phyloP scores from a whole-genome alignment of 2,329 filamentous ascomycete genomes.

The Penicillium sp. region DNA sequence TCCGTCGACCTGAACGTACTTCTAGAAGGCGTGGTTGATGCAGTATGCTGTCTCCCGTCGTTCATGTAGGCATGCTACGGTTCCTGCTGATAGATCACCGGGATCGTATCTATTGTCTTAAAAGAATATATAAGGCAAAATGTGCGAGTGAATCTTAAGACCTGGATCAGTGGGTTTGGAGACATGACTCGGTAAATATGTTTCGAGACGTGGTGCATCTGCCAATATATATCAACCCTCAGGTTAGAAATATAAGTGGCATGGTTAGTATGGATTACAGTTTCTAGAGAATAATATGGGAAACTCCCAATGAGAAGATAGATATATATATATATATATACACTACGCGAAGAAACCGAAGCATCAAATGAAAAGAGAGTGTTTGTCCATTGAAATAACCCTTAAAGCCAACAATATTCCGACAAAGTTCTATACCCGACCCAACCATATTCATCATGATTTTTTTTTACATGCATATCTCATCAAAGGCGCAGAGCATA shows the following conservation, averaged over 20 bases:
- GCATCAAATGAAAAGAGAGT: background rate
- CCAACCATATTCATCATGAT: constrained; percentile 8
- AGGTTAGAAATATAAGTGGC: too few relatives aligned
- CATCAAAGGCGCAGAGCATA: constrained; percentile 7
- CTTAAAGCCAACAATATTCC: constrained; percentile 3
- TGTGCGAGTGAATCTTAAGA: too few relatives aligned
- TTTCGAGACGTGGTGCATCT: background rate
- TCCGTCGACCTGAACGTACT: constrained; percentile 1
- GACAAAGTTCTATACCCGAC: constrained; percentile 5
- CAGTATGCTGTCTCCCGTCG: constrained; percentile 12
- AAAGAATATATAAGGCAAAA: background rate
- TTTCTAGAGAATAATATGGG: background rate
- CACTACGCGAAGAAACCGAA: background rate
- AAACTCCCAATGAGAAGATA: background rate
- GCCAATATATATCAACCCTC: background rate
- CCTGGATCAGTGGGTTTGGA: background rate
- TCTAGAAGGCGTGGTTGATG: constrained; percentile 5
- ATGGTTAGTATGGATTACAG: too few relatives aligned
- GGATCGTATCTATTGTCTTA: background rate
- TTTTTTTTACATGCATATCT: constrained; percentile 12
- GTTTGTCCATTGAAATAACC: background rate
- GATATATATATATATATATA: background rate
- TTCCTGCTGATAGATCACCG: constrained; percentile 8
- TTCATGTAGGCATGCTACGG: constrained; percentile 9
- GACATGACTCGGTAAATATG: background rate